phyloP scores from a whole-genome alignment of 2,329 filamentous ascomycete species.

The Pleoardoris graminearum region DNA sequence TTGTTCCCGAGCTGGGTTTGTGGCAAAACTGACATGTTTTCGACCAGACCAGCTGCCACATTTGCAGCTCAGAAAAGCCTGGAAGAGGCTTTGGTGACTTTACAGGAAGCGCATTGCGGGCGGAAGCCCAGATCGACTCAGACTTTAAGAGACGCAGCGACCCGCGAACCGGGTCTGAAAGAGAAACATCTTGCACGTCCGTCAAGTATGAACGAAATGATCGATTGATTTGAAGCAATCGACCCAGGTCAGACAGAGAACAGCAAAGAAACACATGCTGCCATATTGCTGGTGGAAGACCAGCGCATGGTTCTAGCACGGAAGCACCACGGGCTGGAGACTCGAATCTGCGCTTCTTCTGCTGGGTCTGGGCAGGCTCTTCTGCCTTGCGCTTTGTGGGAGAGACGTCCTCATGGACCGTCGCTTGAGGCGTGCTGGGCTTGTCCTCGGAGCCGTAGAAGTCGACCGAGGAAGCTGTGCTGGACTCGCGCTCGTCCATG shows the following conservation, averaged over 20 bases:
- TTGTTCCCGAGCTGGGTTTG: conserved; percentile 38
- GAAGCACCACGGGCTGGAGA: conserved; percentile 16
- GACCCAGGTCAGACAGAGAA: conserved; percentile 65
- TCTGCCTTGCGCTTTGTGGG: conserved; percentile 45
- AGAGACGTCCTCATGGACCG: conserved; percentile 16
- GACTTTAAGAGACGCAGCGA: conserved; percentile 55
- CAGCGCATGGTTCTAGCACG: conserved; percentile 32
- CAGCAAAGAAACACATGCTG: conserved; percentile 70
- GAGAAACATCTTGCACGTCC: conserved; percentile 40
- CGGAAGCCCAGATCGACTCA: conserved; percentile 71
- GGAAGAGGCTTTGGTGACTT: conserved; percentile 70
- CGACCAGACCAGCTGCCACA: conserved; percentile 73
- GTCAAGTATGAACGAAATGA: conserved; percentile 60
- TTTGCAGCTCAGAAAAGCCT: conserved; percentile 69
- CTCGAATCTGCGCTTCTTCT: conserved; percentile 41
- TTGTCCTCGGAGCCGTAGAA: conserved; percentile 40
- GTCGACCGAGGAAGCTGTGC: conserved; percentile 41
- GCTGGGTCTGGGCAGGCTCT: conserved; percentile 19
- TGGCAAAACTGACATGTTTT: conserved; percentile 70
- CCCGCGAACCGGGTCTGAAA: conserved; percentile 35
- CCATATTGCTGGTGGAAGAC: conserved; percentile 67
- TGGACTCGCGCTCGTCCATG: conserved; percentile 42
- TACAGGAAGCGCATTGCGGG: conserved; percentile 67
- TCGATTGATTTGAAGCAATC: conserved; percentile 68
- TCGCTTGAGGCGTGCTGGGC: conserved; percentile 19